A percentile compares a stretch with the other conserved stretches of the same genome.
Conservation (phyloP, 2,329 filamentous ascomycete species). For the Sordariomycetes sp. region DNA sequence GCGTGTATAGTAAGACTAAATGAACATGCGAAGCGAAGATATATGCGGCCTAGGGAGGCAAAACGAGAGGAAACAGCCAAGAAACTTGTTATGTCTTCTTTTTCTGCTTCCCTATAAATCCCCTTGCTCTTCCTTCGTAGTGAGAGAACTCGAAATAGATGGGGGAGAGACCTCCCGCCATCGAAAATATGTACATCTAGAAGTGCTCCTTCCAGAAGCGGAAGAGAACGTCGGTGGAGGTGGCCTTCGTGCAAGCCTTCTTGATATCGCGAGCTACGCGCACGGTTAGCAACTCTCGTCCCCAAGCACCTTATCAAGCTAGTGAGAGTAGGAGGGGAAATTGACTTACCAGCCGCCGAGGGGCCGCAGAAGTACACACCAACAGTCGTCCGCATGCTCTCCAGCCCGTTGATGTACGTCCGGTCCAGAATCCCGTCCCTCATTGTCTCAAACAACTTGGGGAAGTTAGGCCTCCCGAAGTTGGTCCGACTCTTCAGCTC, state of each 20-base stretch:
- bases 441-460: conserved; percentile 70
- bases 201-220: conserved; percentile 99
- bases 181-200: conserved; percentile 23
- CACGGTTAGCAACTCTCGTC: not conserved
- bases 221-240: conserved; percentile 73
- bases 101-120: too few relatives aligned
- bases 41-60: too few relatives aligned
- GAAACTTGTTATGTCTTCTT: too few relatives aligned
- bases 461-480: conserved; percentile 89
- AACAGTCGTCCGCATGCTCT: conserved; percentile 71
- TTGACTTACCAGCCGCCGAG: conserved; percentile 50
- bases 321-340: not conserved
- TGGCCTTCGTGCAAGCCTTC: conserved; percentile 64
- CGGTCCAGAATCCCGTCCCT: conserved; percentile 77
- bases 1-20: too few relatives aligned
- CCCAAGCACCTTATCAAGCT: not conserved
- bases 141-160: not conserved
- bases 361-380: conserved; percentile 98
- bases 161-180: not conserved
- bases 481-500: conserved; percentile 85
- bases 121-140: not conserved
- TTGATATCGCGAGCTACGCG: conserved; percentile 67
- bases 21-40: too few relatives aligned
- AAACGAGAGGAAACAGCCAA: too few relatives aligned
- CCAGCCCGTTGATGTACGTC: conserved; percentile 74